Percentiles rank a stretch among this genome's conserved stretches.
phyloP scores from a whole-genome alignment of 2,329 filamentous ascomycete genomes.

The Elsinoe necatrix region DNA sequence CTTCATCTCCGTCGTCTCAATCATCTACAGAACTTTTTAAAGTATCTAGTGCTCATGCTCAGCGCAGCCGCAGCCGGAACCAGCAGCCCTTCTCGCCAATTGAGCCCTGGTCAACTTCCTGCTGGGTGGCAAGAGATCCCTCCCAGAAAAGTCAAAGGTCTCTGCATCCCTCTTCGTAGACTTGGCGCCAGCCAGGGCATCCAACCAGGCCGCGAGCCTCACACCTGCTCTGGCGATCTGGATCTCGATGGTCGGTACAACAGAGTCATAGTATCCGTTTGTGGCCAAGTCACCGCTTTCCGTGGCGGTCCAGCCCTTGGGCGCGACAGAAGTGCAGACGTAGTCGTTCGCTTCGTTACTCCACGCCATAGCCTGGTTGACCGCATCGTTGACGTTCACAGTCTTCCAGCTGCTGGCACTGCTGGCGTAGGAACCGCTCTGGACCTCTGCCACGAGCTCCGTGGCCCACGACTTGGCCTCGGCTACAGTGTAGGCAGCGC shows the following conservation, averaged over 20 bases:
- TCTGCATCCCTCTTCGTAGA: constrained; percentile 16
- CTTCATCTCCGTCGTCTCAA: constrained; percentile 12
- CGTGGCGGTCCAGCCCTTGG: constrained; percentile 31
- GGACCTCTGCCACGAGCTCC: constrained; percentile 32
- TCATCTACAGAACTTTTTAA: constrained; percentile 16
- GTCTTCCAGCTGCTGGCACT: constrained; percentile 30
- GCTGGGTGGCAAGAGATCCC: constrained; percentile 19
- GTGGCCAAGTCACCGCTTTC: constrained; percentile 30
- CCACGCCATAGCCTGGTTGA: constrained; percentile 34
- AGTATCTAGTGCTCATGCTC: constrained; percentile 10
- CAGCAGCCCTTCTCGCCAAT: constrained; percentile 22
- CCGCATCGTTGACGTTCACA: constrained; percentile 30
- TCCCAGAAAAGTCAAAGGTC: background rate
- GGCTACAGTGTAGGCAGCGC: constrained; percentile 30
- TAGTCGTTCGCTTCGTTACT: constrained; percentile 36
- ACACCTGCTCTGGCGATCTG: constrained; percentile 39
- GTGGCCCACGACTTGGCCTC: constrained; percentile 34
- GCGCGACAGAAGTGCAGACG: constrained; percentile 37
- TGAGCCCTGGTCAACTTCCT: constrained; percentile 21
- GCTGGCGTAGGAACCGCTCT: constrained; percentile 32
- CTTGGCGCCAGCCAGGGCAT: constrained; percentile 27
- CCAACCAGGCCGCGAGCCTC: constrained; percentile 30
- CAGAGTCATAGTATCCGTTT: constrained; percentile 27
- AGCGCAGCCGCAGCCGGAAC: constrained; percentile 20
- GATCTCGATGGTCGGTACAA: constrained; percentile 33